phyloP scores from a whole-genome alignment of 2,329 filamentous ascomycete genomes.

The Fusarium sp. region DNA sequence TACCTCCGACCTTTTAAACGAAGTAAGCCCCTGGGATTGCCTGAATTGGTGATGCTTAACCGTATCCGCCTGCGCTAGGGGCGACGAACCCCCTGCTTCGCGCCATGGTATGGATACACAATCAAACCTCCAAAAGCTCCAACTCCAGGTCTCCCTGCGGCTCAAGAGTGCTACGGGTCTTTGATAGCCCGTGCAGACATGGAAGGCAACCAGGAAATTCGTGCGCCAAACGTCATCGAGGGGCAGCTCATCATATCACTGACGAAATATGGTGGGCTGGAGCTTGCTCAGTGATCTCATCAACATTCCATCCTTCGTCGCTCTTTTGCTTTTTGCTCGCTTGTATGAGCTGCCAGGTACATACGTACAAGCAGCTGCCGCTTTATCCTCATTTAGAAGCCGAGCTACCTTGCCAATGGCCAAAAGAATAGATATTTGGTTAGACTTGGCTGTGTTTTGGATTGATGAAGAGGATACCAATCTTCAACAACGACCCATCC shows the following conservation, averaged over 20 bases:
- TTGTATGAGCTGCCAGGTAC: constrained; percentile 16
- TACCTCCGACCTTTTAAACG: constrained; percentile 26
- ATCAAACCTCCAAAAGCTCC: constrained; percentile 30
- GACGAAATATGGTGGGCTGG: constrained; percentile 28
- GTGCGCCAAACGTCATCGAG: constrained; percentile 48
- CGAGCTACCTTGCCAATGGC: neutral
- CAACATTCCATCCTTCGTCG: constrained; percentile 32
- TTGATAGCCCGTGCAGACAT: constrained; percentile 18
- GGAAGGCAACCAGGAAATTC: constrained; percentile 25
- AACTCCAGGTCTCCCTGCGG: constrained; percentile 34
- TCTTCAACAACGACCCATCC: neutral
- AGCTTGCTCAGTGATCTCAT: constrained; percentile 39
- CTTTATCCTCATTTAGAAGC: constrained; percentile 6
- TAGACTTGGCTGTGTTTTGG: neutral
- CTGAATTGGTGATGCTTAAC: constrained; percentile 42
- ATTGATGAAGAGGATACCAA: neutral
- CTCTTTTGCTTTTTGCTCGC: constrained; percentile 5
- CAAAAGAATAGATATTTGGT: neutral
- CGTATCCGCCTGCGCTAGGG: constrained; percentile 45
- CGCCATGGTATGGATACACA: constrained; percentile 30
- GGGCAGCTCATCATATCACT: constrained; percentile 34
- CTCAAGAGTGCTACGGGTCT: constrained; percentile 21
- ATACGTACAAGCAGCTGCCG: constrained; percentile 7
- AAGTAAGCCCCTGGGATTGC: constrained; percentile 36
- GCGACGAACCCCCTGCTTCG: constrained; percentile 36